These are phyloP conservation scores for Brettanomyces nanus DNA, from an alignment of 805 yeast genomes.

Conservation along the genomic window DNA sequence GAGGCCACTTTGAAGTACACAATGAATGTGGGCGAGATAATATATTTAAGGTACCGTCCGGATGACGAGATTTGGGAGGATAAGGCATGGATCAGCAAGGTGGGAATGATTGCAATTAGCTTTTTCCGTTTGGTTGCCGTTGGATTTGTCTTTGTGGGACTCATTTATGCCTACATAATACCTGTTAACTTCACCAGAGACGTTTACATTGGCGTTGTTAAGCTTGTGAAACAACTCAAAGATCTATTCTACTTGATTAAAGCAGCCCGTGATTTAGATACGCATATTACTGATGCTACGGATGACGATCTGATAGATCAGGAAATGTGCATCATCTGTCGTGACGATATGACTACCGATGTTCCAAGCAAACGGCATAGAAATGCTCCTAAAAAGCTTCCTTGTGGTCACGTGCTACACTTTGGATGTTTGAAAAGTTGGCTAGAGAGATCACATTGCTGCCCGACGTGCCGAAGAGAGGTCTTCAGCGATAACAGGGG, in stretches of 20 bases:
- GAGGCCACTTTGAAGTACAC: conserved; percentile 37
- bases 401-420: conserved; percentile 85
- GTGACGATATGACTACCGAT: conserved; percentile 71
- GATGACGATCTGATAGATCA: conserved; percentile 51
- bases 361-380: conserved; percentile 26
- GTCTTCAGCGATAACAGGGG: conserved; percentile 35
- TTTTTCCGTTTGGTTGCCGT: conserved; percentile 38
- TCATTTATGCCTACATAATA: conserved; percentile 30
- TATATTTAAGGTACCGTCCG: conserved; percentile 33
- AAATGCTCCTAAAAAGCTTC: conserved; percentile 61
- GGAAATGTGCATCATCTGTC: conserved; percentile 79
- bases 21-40: conserved; percentile 50
- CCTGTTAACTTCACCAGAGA: conserved; percentile 26
- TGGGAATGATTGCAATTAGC: conserved; percentile 23
- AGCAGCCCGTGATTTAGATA: conserved; percentile 54
- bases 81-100: conserved; percentile 50
- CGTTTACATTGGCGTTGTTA: conserved; percentile 20
- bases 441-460: conserved; percentile 86
- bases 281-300: conserved; percentile 55
- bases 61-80: conserved; percentile 70
- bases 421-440: conserved; percentile 85
- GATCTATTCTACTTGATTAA: conserved; percentile 33
- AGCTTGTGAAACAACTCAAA: conserved; percentile 25
- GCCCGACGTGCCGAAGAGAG: conserved; percentile 82
- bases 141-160: conserved; percentile 36